These are phyloP conservation scores for Yamadazyma blattariae DNA, from an alignment of 1,139 yeast species.

Conservation along the genomic window DNA sequence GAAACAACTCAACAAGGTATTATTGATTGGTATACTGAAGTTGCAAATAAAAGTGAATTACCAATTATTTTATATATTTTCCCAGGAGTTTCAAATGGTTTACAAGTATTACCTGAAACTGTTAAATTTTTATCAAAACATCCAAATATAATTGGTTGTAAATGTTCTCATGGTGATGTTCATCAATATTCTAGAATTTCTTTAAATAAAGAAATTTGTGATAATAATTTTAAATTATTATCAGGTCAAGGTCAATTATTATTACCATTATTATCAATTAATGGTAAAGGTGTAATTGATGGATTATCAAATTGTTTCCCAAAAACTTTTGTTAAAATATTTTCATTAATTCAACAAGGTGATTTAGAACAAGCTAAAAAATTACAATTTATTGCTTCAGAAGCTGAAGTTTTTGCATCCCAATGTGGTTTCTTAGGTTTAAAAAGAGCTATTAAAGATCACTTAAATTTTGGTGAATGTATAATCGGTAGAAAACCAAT, in stretches of 20 bases:
- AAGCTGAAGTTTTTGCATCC: constrained; percentile 16
- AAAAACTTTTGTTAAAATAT: constrained; percentile 25
- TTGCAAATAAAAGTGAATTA: constrained; percentile 38
- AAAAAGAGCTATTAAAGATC: constrained; percentile 24
- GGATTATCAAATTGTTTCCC: constrained; percentile 40
- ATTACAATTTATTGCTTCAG: constrained; percentile 16
- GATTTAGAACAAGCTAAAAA: constrained; percentile 12
- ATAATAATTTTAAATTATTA: constrained; percentile 15
- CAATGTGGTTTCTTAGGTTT: constrained; percentile 17
- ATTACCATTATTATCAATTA: constrained; percentile 16
- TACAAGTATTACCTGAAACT: constrained; percentile 25
- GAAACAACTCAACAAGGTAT: constrained; percentile 37
- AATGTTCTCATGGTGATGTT: constrained; percentile 38
- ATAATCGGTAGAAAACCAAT: constrained; percentile 26
- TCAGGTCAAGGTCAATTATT: constrained; percentile 21
- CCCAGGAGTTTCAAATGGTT: constrained; percentile 44
- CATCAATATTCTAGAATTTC: constrained; percentile 27
- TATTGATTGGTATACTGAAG: constrained; percentile 35
- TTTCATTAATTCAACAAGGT: constrained; percentile 12
- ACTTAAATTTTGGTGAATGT: constrained; percentile 33
- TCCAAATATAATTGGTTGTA: constrained; percentile 44
- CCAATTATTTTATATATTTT: constrained; percentile 46
- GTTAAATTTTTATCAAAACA: constrained; percentile 29
- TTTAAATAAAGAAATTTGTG: constrained; percentile 24
- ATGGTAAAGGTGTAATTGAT: constrained; percentile 18